These are phyloP conservation scores for Candida succiphila DNA, from an alignment of 805 yeast species.

Conservation along the genomic window DNA sequence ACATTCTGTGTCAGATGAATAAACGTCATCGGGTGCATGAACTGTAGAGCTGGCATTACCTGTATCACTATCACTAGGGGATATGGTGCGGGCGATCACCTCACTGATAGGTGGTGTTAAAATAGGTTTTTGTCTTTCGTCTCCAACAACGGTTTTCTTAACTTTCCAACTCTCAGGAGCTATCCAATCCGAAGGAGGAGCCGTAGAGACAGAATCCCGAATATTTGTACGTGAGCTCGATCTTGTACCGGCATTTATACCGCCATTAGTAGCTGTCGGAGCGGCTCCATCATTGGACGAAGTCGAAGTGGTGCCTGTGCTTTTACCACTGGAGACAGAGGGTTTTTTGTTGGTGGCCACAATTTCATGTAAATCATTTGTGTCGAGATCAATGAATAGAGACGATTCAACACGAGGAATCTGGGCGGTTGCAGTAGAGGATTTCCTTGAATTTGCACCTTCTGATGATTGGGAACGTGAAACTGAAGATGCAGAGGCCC, in stretches of 20 bases:
- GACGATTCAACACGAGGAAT: conserved; percentile 2
- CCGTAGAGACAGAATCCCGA: conserved; percentile 12
- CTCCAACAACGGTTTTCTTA: conserved; percentile 23
- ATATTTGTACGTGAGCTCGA: conserved; percentile 18
- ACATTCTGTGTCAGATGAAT: too few relatives aligned
- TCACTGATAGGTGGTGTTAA: too few relatives aligned
- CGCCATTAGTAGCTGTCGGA: too few relatives aligned
- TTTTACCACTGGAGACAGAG: conserved; percentile 9
- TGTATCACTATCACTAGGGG: too few relatives aligned
- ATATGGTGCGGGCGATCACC: too few relatives aligned
- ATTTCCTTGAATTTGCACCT: conserved; percentile 10
- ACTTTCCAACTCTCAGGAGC: conserved; percentile 61
- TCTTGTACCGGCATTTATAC: conserved; percentile 16
- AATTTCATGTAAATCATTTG: too few relatives aligned
- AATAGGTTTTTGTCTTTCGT: too few relatives aligned
- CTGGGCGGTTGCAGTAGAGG: conserved; percentile 1
- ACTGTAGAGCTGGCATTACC: too few relatives aligned
- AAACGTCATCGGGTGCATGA: too few relatives aligned
- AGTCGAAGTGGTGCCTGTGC: conserved; percentile 8
- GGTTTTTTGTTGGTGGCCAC: too few relatives aligned
- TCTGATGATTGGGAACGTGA: neutral
- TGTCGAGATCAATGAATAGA: conserved; percentile 16
- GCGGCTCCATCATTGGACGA: neutral
- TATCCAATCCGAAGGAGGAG: conserved; percentile 25
- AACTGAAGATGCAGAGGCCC: too few relatives aligned